Conservation (phyloP, 2,329 filamentous ascomycete species). For the Aspergillus floridensis region DNA sequence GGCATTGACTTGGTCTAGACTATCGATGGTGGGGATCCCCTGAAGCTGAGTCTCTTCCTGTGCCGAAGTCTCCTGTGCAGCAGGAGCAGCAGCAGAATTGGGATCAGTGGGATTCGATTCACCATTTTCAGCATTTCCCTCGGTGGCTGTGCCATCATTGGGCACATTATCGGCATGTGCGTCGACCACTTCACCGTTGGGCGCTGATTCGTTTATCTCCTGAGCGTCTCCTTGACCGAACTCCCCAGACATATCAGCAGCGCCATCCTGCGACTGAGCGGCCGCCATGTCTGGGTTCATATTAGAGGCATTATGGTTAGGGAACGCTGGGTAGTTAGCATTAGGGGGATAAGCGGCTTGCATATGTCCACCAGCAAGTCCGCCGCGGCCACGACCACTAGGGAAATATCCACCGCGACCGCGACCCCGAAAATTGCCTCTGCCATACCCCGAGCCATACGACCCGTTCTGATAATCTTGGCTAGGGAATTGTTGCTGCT, state of each 20-base stretch:
- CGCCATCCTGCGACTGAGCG: slow-evolving; percentile 17
- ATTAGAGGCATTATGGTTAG: slow-evolving; percentile 32
- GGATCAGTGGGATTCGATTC: slow-evolving; percentile 14
- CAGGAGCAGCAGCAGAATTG: not conserved
- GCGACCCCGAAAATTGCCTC: slow-evolving; percentile 60
- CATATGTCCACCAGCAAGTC: slow-evolving; percentile 36
- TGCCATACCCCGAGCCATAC: slow-evolving; percentile 67
- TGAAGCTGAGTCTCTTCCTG: slow-evolving; percentile 24
- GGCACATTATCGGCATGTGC: slow-evolving; percentile 24
- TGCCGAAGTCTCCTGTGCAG: slow-evolving; percentile 13
- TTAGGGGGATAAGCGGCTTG: slow-evolving; percentile 35
- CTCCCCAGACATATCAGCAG: slow-evolving; percentile 12
- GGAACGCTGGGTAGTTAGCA: slow-evolving; percentile 34
- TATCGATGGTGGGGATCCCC: slow-evolving; percentile 33
- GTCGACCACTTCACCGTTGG: slow-evolving; percentile 33
- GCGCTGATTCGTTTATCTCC: slow-evolving; percentile 34
- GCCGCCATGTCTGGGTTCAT: slow-evolving; percentile 23
- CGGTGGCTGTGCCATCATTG: slow-evolving; percentile 12
- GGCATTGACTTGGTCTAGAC: slow-evolving; percentile 27
- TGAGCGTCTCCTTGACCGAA: slow-evolving; percentile 19
- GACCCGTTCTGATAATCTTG: slow-evolving; percentile 73
- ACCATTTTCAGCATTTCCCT: slow-evolving; percentile 9
- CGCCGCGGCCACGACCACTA: slow-evolving; percentile 41
- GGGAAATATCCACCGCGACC: slow-evolving; percentile 60
- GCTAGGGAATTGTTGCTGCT: slow-evolving; percentile 55